A percentile compares a stretch with the other conserved stretches of the same genome.
Evolutionary conservation across 768 basidiomycete genomes (phyloP).

Genomic region (Filobasidium wieringae): DNA sequence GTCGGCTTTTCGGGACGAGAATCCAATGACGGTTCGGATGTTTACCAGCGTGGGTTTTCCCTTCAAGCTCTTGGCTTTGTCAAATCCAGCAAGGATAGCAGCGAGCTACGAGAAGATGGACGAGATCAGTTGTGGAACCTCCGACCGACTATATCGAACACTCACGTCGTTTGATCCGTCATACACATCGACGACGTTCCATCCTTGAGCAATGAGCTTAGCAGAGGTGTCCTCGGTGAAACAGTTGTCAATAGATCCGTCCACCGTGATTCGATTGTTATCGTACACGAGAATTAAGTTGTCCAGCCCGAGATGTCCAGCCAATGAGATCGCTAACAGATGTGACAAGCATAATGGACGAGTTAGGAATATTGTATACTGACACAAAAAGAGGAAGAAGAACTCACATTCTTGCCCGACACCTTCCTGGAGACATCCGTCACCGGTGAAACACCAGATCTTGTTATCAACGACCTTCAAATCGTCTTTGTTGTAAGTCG

Average conservation of each 20-base stretch:
- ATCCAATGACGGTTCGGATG: slow-evolving; percentile 35
- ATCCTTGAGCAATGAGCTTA: slow-evolving; percentile 28
- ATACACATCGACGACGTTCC: slow-evolving; percentile 35
- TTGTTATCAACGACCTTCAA: slow-evolving; percentile 25
- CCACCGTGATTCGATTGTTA: slow-evolving; percentile 34
- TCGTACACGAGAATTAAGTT: slow-evolving; percentile 38
- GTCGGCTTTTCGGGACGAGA: slow-evolving; percentile 28
- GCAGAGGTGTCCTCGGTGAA: slow-evolving; percentile 38
- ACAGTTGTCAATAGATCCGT: slow-evolving; percentile 33
- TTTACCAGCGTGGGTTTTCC: slow-evolving; percentile 36
- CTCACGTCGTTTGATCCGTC: slow-evolving; percentile 35
- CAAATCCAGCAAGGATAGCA: slow-evolving; percentile 28
- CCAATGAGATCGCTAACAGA: slow-evolving; percentile 29
- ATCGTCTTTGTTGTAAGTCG: slow-evolving; percentile 30
- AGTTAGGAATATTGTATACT: not conserved
- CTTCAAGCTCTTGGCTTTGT: slow-evolving; percentile 26
- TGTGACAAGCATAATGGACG: not conserved
- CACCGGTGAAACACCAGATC: slow-evolving; percentile 37
- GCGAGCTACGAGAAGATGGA: slow-evolving; percentile 19
- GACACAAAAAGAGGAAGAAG: too few relatives aligned
- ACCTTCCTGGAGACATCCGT: slow-evolving; percentile 38
- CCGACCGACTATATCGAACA: not conserved
- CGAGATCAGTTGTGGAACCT: not conserved
- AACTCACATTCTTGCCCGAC: slow-evolving; percentile 36
- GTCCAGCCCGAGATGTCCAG: slow-evolving; percentile 35